Base-by-base conservation (phyloP, 1,284 basidiomycete species). In the Xerocomus nothofagi region DNA sequence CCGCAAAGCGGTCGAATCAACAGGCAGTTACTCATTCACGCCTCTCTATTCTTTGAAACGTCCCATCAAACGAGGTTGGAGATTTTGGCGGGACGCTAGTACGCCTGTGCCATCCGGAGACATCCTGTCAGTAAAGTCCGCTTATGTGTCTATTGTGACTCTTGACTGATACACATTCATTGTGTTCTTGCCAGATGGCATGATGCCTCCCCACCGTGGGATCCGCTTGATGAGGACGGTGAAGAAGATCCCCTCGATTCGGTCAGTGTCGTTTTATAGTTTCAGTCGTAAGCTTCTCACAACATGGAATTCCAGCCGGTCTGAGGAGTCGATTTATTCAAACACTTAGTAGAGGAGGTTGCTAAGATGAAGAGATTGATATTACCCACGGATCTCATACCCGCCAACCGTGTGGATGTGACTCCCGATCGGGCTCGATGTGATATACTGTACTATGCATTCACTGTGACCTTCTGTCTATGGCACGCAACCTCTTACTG, bases 181-280 rank as follows among this genome's bases (percentile, higher is more conserved):
- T n/a, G n/a, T n/a, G n/a, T n/a, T n/a, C n/a, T n/a, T 5, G 18
- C 14, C 15, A 67, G 66, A 18, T 65, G 60, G 66, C 39, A 37
- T 39, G 21, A 39, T n/a, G 60, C 44, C 17, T 12, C 24, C 2
- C 39, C 49, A 1, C 66, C 62, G 6, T 64, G 66, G 62, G 58
- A 63, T 4, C 66, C 66, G 2, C 62, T 68, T 14, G 56, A 62
- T 27, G 58, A 61, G 20, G 62, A 68, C 2, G 66, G 62, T 10
- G 26, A 3, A 29, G 50, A 50, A 12, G 49, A 53, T 45, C 21
- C 18, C 3, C 21, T 51, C 8, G 47, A 54, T 31, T 29, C 36
- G n/a, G 53, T 55, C 14, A 38, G 52, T 40, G 14, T 47, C 5
- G 31, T 23, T 37, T 34, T 20, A 11, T 9, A 9, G 3, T 26